Conservation (phyloP, 2,329 filamentous ascomycete species). For the Aspergillus sp. region DNA sequence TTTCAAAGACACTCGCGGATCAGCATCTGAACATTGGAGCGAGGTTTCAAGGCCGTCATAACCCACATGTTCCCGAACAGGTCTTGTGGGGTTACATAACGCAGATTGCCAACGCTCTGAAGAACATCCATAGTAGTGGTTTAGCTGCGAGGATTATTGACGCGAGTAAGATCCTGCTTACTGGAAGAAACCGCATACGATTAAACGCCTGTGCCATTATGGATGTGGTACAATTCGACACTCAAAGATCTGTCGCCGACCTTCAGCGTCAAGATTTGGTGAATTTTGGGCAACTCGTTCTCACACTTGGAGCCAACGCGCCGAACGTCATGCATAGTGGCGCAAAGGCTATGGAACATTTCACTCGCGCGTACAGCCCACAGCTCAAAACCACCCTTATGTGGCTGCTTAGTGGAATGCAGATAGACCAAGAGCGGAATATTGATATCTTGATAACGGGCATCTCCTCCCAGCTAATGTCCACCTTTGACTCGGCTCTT, state of each 20-base stretch:
- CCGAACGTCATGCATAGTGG: slow-evolving; percentile 61
- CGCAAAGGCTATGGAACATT: slow-evolving; percentile 70
- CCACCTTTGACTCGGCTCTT: slow-evolving; percentile 74
- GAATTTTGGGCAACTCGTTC: slow-evolving; percentile 78
- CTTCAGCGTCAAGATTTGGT: slow-evolving; percentile 85
- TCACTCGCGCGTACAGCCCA: slow-evolving; percentile 72
- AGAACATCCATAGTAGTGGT: slow-evolving; percentile 76
- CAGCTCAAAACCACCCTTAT: slow-evolving; percentile 76
- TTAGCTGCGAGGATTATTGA: slow-evolving; percentile 85
- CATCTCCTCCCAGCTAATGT: slow-evolving; percentile 74
- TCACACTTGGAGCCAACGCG: slow-evolving; percentile 75
- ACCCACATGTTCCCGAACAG: slow-evolving; percentile 64
- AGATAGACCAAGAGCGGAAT: slow-evolving; percentile 61
- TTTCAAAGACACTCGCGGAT: slow-evolving; percentile 86
- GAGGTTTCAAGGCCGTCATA: slow-evolving; percentile 44
- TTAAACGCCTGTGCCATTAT: slow-evolving; percentile 85
- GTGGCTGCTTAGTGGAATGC: slow-evolving; percentile 74
- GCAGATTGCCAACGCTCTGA: slow-evolving; percentile 85
- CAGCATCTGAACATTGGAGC: slow-evolving; percentile 57
- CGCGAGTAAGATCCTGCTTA: slow-evolving; percentile 83
- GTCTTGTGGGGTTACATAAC: slow-evolving; percentile 89
- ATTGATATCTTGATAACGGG: slow-evolving; percentile 77
- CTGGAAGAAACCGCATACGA: slow-evolving; percentile 84
- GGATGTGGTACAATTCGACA: slow-evolving; percentile 83
- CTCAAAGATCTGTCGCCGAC: slow-evolving; percentile 66